A percentile compares a stretch with the other conserved stretches of the same genome.
Evolutionary conservation across 768 basidiomycete genomes (phyloP).

Genomic region (Lentinula detonsa): DNA sequence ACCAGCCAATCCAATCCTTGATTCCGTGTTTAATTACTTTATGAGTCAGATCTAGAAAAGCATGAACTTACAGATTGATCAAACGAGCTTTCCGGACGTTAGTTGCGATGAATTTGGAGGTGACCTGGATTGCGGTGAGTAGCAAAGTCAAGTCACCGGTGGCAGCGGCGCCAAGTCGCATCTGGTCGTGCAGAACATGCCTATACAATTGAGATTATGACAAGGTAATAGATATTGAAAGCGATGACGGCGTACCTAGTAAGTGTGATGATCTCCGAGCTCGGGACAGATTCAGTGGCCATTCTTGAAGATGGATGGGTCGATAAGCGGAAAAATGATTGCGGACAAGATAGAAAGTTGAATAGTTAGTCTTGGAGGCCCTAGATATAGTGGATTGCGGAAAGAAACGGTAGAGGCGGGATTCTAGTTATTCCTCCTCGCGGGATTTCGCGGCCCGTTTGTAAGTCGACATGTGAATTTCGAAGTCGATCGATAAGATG

Average conservation of each 20-base stretch:
- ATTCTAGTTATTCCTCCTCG: constrained; percentile 1
- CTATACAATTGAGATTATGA: constrained; percentile 29
- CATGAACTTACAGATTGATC: constrained; percentile 81
- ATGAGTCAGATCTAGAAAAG: background rate
- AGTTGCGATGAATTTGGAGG: constrained; percentile 96
- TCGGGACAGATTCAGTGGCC: constrained; percentile 62
- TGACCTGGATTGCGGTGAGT: constrained; percentile 92
- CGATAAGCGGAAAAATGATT: constrained; percentile 1
- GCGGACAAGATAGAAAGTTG: constrained; percentile 16
- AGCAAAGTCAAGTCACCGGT: constrained; percentile 94
- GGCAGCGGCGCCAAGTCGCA: constrained; percentile 73
- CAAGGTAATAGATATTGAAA: background rate
- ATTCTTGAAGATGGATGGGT: constrained; percentile 18
- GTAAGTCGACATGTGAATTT: background rate
- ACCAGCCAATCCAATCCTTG: constrained; percentile 94
- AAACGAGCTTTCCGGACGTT: constrained; percentile 96
- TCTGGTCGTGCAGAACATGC: constrained; percentile 84
- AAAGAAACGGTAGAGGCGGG: constrained; percentile 3
- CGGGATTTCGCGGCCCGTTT: background rate
- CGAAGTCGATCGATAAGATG: constrained; percentile 8
- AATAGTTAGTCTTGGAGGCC: background rate
- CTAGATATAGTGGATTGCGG: background rate
- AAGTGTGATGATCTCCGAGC: constrained; percentile 87
- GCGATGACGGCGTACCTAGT: constrained; percentile 56
- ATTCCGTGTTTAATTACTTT: background rate